phyloP scores from a whole-genome alignment of 441 rosid genomes.

The Brassica balearica region DNA sequence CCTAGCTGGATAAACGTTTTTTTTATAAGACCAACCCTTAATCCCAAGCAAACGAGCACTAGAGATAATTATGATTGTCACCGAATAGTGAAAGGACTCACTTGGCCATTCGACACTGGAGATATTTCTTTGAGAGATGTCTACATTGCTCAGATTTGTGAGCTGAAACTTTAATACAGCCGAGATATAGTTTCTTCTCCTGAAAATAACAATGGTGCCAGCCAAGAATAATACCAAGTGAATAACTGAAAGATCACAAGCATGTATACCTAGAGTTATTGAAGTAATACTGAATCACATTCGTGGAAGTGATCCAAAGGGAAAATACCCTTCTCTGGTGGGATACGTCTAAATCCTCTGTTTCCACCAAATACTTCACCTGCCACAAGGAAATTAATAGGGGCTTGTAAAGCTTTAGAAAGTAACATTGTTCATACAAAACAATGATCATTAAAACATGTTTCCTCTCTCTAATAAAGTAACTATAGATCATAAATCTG shows the following conservation, averaged over 20 bases:
- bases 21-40: not conserved
- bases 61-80: not conserved
- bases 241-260: slow-evolving; percentile 12
- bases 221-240: not conserved
- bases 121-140: slow-evolving; percentile 67
- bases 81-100: slow-evolving; percentile 41
- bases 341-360: slow-evolving; percentile 85
- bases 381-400: slow-evolving; percentile 33
- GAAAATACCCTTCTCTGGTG: slow-evolving; percentile 92
- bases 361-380: slow-evolving; percentile 97
- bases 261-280: not conserved
- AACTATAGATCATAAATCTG: too few relatives aligned
- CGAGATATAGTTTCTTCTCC: slow-evolving; percentile 88
- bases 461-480: too few relatives aligned
- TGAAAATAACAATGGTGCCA: slow-evolving; percentile 12
- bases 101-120: slow-evolving; percentile 92
- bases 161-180: slow-evolving; percentile 72
- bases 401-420: too few relatives aligned
- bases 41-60: not conserved
- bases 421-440: too few relatives aligned
- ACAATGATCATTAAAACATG: too few relatives aligned
- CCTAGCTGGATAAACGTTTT: not conserved
- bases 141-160: slow-evolving; percentile 80
- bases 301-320: slow-evolving; percentile 89
- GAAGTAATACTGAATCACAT: slow-evolving; percentile 68